Conservation (phyloP, 257 asterid genomes). For the Primulina huaijiensis region DNA sequence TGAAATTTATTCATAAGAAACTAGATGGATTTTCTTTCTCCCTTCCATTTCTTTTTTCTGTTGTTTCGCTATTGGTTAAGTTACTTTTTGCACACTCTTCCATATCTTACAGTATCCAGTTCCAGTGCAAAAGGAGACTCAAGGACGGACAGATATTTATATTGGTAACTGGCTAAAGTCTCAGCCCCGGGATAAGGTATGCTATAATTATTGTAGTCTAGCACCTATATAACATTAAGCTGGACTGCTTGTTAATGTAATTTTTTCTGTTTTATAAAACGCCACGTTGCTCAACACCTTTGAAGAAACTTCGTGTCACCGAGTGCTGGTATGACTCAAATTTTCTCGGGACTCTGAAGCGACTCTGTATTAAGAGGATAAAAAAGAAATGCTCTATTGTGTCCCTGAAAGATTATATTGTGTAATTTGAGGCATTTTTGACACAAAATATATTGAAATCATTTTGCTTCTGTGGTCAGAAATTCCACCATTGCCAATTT, state of each 20-base stretch:
- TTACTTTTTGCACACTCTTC: constrained; percentile 11
- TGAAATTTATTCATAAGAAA: background rate
- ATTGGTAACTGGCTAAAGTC: constrained; percentile 76
- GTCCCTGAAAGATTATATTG: constrained; percentile 8
- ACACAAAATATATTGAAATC: constrained; percentile 1
- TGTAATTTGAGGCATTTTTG: constrained; percentile 11
- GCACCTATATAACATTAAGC: background rate
- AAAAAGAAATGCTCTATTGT: constrained; percentile 14
- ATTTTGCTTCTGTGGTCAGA: constrained; percentile 3
- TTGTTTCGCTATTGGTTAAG: constrained; percentile 14
- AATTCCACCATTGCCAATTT: constrained; percentile 1
- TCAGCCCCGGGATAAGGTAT: constrained; percentile 87
- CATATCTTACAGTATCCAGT: constrained; percentile 58
- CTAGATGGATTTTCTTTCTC: background rate
- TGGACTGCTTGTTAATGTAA: constrained; percentile 7
- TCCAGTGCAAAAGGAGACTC: constrained; percentile 67
- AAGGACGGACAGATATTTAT: constrained; percentile 72
- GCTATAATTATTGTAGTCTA: constrained; percentile 4
- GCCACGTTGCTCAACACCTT: too few relatives aligned
- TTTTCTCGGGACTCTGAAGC: background rate
- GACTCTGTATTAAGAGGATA: background rate
- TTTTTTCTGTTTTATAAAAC: too few relatives aligned
- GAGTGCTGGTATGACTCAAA: constrained; percentile 1
- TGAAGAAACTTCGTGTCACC: too few relatives aligned
- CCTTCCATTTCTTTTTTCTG: background rate